These are phyloP conservation scores for Benincasa hispida DNA, from an alignment of 306 rosid genomes.

Conservation along the genomic window DNA sequence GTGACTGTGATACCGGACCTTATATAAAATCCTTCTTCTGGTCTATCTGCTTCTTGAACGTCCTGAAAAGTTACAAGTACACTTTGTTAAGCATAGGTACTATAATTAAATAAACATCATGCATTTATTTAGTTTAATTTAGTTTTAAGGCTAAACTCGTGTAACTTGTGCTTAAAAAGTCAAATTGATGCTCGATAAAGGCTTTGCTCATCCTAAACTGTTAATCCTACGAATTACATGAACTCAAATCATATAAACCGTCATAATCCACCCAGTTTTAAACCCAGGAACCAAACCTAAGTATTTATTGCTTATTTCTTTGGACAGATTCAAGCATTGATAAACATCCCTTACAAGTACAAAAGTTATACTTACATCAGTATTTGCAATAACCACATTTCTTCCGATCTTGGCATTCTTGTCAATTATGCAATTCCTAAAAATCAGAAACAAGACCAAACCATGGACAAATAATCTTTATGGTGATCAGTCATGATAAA, in stretches of 20 bases:
- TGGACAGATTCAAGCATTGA: background rate
- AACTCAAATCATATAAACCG: background rate
- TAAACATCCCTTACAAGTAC: background rate
- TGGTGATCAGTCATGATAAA: background rate
- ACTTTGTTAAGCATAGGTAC: background rate
- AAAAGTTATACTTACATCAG: constrained; percentile 45
- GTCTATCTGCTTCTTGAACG: constrained; percentile 74
- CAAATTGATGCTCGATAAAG: background rate
- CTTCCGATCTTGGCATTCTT: constrained; percentile 96
- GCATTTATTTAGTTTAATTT: background rate
- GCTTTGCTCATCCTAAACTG: background rate
- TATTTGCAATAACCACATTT: constrained; percentile 51
- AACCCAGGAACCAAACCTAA: background rate
- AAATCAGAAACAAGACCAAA: constrained; percentile 11
- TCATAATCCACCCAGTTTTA: background rate
- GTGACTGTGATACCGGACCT: constrained; percentile 60
- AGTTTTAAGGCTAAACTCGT: background rate
- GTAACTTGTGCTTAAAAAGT: background rate
- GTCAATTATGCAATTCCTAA: constrained; percentile 89
- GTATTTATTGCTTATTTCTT: background rate
- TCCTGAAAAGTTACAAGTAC: constrained; percentile 34
- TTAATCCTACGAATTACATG: background rate
- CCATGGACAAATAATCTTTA: background rate
- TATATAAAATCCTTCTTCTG: constrained; percentile 63
- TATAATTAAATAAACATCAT: background rate